Evolutionary conservation across 78 protist genomes (phyloP).

Genomic region (Emiliania huxleyi): DNA sequence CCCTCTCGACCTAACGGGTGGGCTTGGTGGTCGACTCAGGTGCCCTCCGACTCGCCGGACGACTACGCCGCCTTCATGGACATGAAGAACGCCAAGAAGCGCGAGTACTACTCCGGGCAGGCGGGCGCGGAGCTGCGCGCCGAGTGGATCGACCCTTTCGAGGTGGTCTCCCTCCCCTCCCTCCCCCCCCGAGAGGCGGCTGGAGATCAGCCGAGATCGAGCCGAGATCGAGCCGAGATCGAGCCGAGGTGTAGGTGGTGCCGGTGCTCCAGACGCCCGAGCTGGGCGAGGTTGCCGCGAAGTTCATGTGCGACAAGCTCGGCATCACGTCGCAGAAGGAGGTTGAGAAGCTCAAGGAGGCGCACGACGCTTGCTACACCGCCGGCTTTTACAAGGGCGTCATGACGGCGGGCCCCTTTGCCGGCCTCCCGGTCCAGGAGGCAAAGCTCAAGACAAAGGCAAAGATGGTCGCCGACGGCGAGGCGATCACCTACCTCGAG

Average conservation of each 20-base stretch:
- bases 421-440: slow-evolving; percentile 76
- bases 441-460: slow-evolving; percentile 71
- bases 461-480: slow-evolving; percentile 22
- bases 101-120: slow-evolving; percentile 66
- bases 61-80: slow-evolving; percentile 92
- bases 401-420: slow-evolving; percentile 79
- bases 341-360: slow-evolving; percentile 74
- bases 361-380: slow-evolving; percentile 87
- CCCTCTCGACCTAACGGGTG: no score
- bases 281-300: slow-evolving; percentile 65
- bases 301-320: slow-evolving; percentile 78
- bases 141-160: slow-evolving; percentile 82
- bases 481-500: slow-evolving; percentile 83
- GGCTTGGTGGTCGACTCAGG: no score
- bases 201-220: no score
- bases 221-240: no score
- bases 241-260: no score
- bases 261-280: slow-evolving; percentile 81
- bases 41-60: slow-evolving; percentile 98
- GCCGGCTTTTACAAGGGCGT: slow-evolving; percentile 84
- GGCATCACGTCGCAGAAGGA: slow-evolving; percentile 85
- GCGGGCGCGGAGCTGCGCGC: slow-evolving; percentile 26
- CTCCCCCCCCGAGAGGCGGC: no score
- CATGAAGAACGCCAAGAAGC: slow-evolving; percentile 77
- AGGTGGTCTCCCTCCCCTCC: slow-evolving; percentile 68